Evolutionary conservation across 202 grass and related monocot genomes (phyloP), one percentile per base, ranked within the genome.

Genomic region (Setaria italica): DNA sequence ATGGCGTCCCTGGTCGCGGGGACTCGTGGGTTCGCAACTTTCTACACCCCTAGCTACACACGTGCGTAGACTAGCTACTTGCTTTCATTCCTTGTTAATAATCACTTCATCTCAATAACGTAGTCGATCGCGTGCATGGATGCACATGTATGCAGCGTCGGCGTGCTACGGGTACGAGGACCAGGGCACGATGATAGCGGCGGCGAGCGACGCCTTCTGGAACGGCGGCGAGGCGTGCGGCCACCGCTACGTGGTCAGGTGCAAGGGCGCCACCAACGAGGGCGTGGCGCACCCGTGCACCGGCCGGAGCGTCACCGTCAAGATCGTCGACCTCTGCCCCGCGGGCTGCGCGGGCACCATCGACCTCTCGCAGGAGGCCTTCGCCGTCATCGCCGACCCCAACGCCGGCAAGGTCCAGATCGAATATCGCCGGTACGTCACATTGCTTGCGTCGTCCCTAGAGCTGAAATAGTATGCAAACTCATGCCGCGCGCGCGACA

Each of bases 301-400:
- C 8, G 84, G 80, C 39, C 34, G 2, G 8, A 84, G 41, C 21
- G 88, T 90, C 17, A 51, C 45, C 42, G 84, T 90, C 16, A 74
- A 56, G 64, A 53, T 90, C 68, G 84, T 82, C 1, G 84, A 87
- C 65, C 34, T 41, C 73, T 90, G 88, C 81, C 74, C 68, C 0
- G 0, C 58, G 21, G 79, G 12, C 2, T 85, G 67, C 67, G 20
- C 4, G 33, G 68, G 70, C 65, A 86, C 88, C 72, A 64, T 90
- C 11, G 88, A 86, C 83, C 79, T 90, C 64, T 90, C 88, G 33
- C 82, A 86, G 83, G 78, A 90, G 66, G 78, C 78, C 55, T 90
- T 90, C 79, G 78, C 78, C 25, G 5, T 55, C 45, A 86, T 90
- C 59, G 88, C 83, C 68, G 4, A 90, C 51, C 78, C 30, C 2